Base-by-base conservation (phyloP, 805 yeast species). In the Metschnikowia gelsemii region DNA sequence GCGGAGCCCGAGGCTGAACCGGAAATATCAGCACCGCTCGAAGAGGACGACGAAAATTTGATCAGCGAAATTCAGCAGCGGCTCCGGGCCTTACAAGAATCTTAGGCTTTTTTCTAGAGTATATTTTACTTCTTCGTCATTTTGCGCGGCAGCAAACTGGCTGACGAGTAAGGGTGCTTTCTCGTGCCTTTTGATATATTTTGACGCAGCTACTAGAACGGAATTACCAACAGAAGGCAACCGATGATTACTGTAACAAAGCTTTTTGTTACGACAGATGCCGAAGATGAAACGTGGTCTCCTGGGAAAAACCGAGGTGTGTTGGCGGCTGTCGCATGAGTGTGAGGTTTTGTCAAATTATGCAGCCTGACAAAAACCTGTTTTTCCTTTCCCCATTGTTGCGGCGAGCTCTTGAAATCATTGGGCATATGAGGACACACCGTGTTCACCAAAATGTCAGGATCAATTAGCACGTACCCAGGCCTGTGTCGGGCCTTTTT, bases 31-130 rank as follows among this genome's bases (percentile, higher is more conserved):
- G 42, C 47, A 1, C 47, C 43, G n/a, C 56, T 32, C n/a, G 34
- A 54, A 18, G 82, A 70, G 13, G 90, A 83, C 28, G 91, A 88
- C 45, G 84, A 81, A 48, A 83, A 78, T 45, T 79, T 87, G 55
- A 68, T 91, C 40, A 79, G 79, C 50, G 89, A 84, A 52, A 91
- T 93, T 97, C 76, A 96, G 52, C 91, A 90, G 58, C 72, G 98
- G 45, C 72, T 91, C 34, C 81, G 74, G 54, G 97, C 96, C 0
- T 66, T 91, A 46, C 97, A 91, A 38, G 62, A 57, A 32, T 57
- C 50, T 3, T 46, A 25, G 12, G 14, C 14, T 9, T 26, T 26
- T n/a, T 26, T n/a, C 29, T 13, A 26, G 26, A 23, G 9, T 23
- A 11, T 23, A 11, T 23, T 23, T n/a, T n/a, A n/a, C n/a, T n/a